phyloP scores from a whole-genome alignment of 805 yeast species.

The Schwanniomyces sp. region DNA sequence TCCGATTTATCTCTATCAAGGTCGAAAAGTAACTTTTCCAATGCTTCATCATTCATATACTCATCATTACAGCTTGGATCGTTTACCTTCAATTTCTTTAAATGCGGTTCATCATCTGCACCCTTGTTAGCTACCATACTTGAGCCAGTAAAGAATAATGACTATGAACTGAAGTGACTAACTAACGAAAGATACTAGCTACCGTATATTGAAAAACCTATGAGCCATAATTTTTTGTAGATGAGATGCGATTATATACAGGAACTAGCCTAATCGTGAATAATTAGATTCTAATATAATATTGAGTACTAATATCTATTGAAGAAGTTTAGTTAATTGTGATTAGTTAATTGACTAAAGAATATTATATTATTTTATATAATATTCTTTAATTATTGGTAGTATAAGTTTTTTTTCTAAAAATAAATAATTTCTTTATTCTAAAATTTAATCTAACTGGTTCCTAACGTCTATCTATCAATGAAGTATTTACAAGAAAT shows the following conservation, averaged over 20 bases:
- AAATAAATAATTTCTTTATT: neutral
- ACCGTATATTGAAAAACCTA: neutral
- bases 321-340: too few relatives aligned
- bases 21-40: constrained; percentile 4
- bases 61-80: neutral
- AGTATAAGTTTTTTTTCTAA: neutral
- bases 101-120: constrained; percentile 2
- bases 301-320: too few relatives aligned
- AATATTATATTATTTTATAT: too few relatives aligned
- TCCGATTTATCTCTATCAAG: neutral
- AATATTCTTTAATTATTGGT: too few relatives aligned
- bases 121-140: neutral
- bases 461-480: neutral
- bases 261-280: neutral
- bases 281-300: too few relatives aligned
- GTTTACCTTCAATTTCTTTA: constrained; percentile 1
- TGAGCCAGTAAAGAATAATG: neutral
- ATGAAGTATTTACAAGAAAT: neutral
- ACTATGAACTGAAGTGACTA: neutral
- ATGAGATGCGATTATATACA: constrained; percentile 1
- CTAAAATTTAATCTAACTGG: neutral
- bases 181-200: neutral
- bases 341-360: too few relatives aligned
- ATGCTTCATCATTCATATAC: neutral
- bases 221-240: neutral